phyloP scores from a whole-genome alignment of 2,329 filamentous ascomycete species.

The Phaeosphaeriaceae sp. region DNA sequence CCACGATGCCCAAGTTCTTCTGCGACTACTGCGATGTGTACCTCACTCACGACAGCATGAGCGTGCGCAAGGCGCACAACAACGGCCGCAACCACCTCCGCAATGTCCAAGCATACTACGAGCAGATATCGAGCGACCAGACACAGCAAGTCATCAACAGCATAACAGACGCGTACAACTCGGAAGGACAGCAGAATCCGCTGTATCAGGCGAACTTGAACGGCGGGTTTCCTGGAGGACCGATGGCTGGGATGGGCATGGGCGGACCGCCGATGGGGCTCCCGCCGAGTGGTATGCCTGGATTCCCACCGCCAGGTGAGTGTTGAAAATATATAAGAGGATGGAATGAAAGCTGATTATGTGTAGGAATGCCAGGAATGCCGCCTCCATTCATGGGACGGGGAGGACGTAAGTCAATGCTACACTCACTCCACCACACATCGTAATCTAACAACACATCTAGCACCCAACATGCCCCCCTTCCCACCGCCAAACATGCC shows the following conservation, averaged over 20 bases:
- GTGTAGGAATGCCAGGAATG: constrained; percentile 41
- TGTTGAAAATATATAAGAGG: background rate
- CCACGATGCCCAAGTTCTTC: constrained; percentile 37
- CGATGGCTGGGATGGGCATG: constrained; percentile 29
- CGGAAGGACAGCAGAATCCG: constrained; percentile 90
- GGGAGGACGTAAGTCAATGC: constrained; percentile 47
- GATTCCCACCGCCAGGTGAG: constrained; percentile 29
- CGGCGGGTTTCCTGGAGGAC: constrained; percentile 54
- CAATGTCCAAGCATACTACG: constrained; percentile 98
- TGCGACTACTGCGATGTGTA: constrained; percentile 99
- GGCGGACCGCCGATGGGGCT: constrained; percentile 24
- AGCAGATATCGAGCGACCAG: constrained; percentile 98
- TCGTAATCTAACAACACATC: constrained; percentile 19
- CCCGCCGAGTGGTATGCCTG: constrained; percentile 14
- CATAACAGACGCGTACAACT: constrained; percentile 94
- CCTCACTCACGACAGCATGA: constrained; percentile 99
- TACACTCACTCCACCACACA: background rate
- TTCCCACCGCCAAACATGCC: constrained; percentile 46
- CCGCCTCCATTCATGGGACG: constrained; percentile 52
- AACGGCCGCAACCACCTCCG: constrained; percentile 93
- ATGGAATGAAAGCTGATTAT: constrained; percentile 15
- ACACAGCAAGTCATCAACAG: constrained; percentile 98
- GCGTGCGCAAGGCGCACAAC: constrained; percentile 98
- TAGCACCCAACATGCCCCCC: constrained; percentile 40
- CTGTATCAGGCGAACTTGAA: constrained; percentile 67